Conservation (phyloP, 768 basidiomycete genomes). For the Trametes gibbosa region DNA sequence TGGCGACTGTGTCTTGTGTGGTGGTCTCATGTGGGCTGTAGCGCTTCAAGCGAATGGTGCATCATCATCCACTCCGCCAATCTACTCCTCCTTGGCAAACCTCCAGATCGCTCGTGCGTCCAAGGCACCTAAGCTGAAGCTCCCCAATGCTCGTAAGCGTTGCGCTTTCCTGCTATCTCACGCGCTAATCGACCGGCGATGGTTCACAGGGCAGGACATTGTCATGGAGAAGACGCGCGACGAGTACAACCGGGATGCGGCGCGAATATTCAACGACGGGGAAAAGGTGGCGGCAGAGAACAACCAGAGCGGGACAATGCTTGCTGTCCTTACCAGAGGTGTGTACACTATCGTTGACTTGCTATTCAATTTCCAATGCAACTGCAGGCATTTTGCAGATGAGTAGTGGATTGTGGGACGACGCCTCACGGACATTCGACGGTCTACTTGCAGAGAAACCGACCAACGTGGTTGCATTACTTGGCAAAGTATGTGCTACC, state of each 20-base stretch:
- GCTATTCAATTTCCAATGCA: not conserved
- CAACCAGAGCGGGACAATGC: slow-evolving; percentile 54
- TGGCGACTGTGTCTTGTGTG: not conserved
- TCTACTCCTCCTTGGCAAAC: slow-evolving; percentile 83
- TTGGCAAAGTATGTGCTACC: slow-evolving; percentile 67
- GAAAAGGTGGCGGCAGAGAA: slow-evolving; percentile 55
- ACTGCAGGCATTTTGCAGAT: slow-evolving; percentile 75
- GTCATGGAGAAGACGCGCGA: slow-evolving; percentile 64
- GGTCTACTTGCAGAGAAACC: slow-evolving; percentile 74
- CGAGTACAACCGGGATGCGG: slow-evolving; percentile 67
- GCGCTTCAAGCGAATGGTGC: slow-evolving; percentile 52
- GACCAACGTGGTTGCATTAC: slow-evolving; percentile 81
- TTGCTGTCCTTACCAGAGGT: slow-evolving; percentile 70
- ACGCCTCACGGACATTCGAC: slow-evolving; percentile 81
- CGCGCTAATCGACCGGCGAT: not conserved
- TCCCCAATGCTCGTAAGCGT: slow-evolving; percentile 70
- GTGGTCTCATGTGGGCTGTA: slow-evolving; percentile 27
- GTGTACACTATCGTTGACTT: slow-evolving; percentile 15
- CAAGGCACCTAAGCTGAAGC: slow-evolving; percentile 76
- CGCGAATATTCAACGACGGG: slow-evolving; percentile 58
- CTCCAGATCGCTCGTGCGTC: slow-evolving; percentile 78
- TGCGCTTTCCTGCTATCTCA: not conserved
- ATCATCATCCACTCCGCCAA: slow-evolving; percentile 57
- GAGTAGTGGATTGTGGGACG: slow-evolving; percentile 75
- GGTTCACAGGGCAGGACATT: slow-evolving; percentile 62